Evolutionary conservation across 78 protist genomes (phyloP).

Genomic region (Tieghemostelium lacteum): DNA sequence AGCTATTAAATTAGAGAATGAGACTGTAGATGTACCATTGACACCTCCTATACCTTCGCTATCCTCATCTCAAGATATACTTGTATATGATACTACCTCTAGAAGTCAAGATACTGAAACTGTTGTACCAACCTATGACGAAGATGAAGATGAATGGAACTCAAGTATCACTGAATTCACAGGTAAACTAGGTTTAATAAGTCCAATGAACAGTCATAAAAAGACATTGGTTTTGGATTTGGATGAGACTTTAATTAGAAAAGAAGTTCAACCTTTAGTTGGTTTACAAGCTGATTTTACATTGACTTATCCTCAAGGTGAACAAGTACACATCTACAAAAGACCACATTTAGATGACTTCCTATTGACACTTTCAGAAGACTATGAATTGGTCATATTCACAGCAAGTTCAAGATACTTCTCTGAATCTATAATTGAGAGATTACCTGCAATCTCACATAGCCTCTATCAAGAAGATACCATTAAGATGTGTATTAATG

Average conservation of each 20-base stretch:
- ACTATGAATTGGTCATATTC: conserved; percentile 88
- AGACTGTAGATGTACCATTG: too few species aligned
- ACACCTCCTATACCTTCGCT: too few species aligned
- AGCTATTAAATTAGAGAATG: too few species aligned
- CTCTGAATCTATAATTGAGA: background rate
- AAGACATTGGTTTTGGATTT: conserved; percentile 88
- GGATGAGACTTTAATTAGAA: conserved; percentile 90
- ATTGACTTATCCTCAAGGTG: conserved; percentile 3
- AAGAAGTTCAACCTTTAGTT: conserved; percentile 18
- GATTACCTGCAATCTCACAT: background rate
- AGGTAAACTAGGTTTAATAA: too few species aligned
- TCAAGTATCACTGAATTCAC: too few species aligned
- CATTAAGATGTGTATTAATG: conserved; percentile 80
- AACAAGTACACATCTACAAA: conserved; percentile 33
- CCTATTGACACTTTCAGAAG: background rate
- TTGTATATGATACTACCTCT: too few species aligned
- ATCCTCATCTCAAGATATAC: too few species aligned
- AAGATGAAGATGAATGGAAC: too few species aligned
- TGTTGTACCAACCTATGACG: too few species aligned
- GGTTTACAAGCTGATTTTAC: background rate
- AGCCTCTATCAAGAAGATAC: conserved; percentile 88
- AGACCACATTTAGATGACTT: conserved; percentile 83
- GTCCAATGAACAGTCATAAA: too few species aligned
- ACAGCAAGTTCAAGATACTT: conserved; percentile 84
- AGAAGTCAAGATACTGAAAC: too few species aligned